Conservation (phyloP, 164 flowering plant species). For the Paratinospora sagittata region DNA sequence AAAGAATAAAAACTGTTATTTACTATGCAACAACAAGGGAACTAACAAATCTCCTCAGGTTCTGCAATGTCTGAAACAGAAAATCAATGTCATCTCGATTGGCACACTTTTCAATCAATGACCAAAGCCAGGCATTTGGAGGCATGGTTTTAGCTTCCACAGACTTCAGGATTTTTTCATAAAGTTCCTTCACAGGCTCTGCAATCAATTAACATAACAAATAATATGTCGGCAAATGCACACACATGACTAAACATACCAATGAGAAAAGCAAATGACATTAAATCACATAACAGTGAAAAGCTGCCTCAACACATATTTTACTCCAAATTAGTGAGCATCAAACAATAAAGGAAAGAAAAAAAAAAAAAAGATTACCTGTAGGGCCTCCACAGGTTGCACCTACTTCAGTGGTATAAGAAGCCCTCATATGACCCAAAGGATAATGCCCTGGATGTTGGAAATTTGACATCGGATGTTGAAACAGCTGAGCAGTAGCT, state of each 20-base stretch:
- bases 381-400: conserved; percentile 21
- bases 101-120: conserved; percentile 57
- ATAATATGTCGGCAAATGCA: background rate
- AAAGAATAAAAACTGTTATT: background rate
- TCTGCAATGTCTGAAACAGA: conserved; percentile 57
- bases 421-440: conserved; percentile 12
- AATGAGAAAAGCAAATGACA: background rate
- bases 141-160: conserved; percentile 57
- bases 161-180: conserved; percentile 60
- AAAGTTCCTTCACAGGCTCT: conserved; percentile 64
- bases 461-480: conserved; percentile 4
- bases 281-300: background rate
- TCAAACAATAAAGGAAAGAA: too few species aligned
- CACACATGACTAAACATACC: background rate
- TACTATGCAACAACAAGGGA: background rate
- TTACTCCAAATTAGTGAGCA: background rate
- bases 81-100: conserved; percentile 63
- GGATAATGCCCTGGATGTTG: conserved; percentile 7
- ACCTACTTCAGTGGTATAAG: conserved; percentile 29
- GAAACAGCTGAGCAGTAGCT: conserved; percentile 1
- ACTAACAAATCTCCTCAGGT: conserved; percentile 81
- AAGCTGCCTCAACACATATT: background rate
- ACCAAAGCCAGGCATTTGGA: conserved; percentile 84
- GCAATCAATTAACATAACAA: conserved; percentile 17
- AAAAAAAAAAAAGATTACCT: conserved; percentile 29